Conservation (phyloP, 1,139 yeast species). For the Candida freyschussii region DNA sequence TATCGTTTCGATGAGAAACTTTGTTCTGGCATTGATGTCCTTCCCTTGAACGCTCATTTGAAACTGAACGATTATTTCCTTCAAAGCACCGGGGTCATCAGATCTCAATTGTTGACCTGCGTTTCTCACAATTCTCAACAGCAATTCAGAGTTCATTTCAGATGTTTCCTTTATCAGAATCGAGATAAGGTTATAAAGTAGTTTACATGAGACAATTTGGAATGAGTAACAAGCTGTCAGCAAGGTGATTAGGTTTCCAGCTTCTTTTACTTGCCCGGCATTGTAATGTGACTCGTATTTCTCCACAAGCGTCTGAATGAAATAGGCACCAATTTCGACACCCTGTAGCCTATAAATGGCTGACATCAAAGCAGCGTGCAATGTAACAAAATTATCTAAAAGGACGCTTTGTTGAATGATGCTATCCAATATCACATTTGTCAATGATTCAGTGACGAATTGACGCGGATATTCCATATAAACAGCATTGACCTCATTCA, state of each 20-base stretch:
- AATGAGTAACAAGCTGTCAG: constrained; percentile 75
- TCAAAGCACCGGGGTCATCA: constrained; percentile 85
- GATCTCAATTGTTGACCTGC: constrained; percentile 83
- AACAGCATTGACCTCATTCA: constrained; percentile 59
- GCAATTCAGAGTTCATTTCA: constrained; percentile 72
- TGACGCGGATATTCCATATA: constrained; percentile 71
- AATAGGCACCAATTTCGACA: constrained; percentile 84
- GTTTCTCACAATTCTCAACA: constrained; percentile 64
- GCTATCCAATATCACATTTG: constrained; percentile 59
- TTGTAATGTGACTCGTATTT: constrained; percentile 40
- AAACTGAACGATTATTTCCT: constrained; percentile 63
- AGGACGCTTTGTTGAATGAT: constrained; percentile 62
- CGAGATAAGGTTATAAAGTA: constrained; percentile 72
- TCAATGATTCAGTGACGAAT: constrained; percentile 63
- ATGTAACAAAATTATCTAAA: constrained; percentile 71
- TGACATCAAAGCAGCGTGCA: constrained; percentile 74
- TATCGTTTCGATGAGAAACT: constrained; percentile 79
- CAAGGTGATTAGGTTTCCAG: constrained; percentile 66
- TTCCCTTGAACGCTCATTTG: constrained; percentile 43
- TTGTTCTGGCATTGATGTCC: constrained; percentile 60
- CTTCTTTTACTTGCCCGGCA: constrained; percentile 42
- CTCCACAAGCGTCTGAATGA: constrained; percentile 76
- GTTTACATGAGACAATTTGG: constrained; percentile 65
- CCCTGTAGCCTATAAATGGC: constrained; percentile 80
- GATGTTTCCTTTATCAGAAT: constrained; percentile 51